Percentiles rank a stretch among this genome's conserved stretches.
Evolutionary conservation across 108 stramenopile species (phyloP).

Genomic region (Nannochloropsis gaditana): DNA sequence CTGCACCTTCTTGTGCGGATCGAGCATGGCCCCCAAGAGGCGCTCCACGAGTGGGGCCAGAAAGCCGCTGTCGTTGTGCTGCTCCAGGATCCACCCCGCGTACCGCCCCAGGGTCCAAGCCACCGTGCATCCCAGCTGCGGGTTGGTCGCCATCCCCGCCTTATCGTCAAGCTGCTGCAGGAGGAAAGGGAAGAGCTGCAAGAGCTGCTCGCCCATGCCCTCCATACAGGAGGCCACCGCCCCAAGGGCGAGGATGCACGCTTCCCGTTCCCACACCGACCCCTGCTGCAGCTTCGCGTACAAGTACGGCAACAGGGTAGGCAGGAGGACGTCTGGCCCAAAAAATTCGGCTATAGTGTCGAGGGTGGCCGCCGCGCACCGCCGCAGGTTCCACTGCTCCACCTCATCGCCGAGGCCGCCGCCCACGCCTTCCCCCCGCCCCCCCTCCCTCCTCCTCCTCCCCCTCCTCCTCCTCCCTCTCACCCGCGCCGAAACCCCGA

Average conservation of each 20-base stretch:
- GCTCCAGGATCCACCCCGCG: constrained; percentile 69
- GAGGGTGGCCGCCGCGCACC: constrained; percentile 74
- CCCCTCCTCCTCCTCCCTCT: neutral
- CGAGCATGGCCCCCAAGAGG: constrained; percentile 63
- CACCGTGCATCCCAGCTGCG: constrained; percentile 71
- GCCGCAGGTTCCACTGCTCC: constrained; percentile 78
- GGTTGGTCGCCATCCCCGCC: constrained; percentile 50
- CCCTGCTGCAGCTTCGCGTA: constrained; percentile 62
- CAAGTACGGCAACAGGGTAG: constrained; percentile 67
- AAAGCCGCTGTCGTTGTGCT: constrained; percentile 61
- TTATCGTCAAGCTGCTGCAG: constrained; percentile 59
- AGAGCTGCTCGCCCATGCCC: constrained; percentile 63
- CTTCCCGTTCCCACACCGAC: constrained; percentile 81
- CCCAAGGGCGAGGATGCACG: constrained; percentile 75
- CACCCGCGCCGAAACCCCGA: constrained; percentile 38
- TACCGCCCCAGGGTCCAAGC: constrained; percentile 79
- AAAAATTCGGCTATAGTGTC: constrained; percentile 68
- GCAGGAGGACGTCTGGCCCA: constrained; percentile 63
- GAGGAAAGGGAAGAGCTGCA: constrained; percentile 69
- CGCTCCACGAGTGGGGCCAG: constrained; percentile 65
- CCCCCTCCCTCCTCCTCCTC: constrained; percentile 24
- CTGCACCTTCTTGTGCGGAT: constrained; percentile 74
- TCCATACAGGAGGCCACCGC: constrained; percentile 70
- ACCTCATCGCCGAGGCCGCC: constrained; percentile 69
- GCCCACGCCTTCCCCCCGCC: constrained; percentile 60